These are phyloP conservation scores for Melastoma malabathricum DNA, from an alignment of 345 rosid genomes.

Conservation along the genomic window DNA sequence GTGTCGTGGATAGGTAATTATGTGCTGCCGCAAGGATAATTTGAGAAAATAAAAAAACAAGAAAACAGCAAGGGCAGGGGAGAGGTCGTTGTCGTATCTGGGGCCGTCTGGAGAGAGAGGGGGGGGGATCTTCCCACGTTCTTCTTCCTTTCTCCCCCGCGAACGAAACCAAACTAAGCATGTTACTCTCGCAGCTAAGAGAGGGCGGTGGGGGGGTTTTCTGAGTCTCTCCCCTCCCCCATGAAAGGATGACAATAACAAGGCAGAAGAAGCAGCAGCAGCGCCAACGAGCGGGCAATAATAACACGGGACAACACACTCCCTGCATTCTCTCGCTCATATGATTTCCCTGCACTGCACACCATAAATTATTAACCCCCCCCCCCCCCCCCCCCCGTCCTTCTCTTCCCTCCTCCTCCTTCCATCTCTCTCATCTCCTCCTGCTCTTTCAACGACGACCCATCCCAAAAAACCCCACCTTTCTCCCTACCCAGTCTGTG, in stretches of 20 bases:
- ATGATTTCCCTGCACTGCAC: neutral
- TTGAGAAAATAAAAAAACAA: neutral
- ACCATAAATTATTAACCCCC: neutral
- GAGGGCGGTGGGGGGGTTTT: too few relatives aligned
- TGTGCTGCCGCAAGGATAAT: neutral
- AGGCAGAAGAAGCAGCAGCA: too few relatives aligned
- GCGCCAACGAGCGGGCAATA: too few relatives aligned
- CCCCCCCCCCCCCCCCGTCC: neutral
- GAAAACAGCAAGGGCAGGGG: neutral
- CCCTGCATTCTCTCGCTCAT: neutral
- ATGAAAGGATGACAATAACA: too few relatives aligned
- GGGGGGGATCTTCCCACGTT: constrained; percentile 57
- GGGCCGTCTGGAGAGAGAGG: constrained; percentile 19
- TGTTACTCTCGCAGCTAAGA: too few relatives aligned
- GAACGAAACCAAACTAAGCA: neutral
- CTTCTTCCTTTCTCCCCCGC: constrained; percentile 4
- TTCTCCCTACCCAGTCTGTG: too few relatives aligned
- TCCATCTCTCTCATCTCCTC: too few relatives aligned
- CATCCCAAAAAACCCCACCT: too few relatives aligned
- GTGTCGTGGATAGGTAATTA: neutral
- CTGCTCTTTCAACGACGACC: too few relatives aligned
- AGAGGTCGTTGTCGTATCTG: constrained; percentile 16
- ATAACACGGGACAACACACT: too few relatives aligned
- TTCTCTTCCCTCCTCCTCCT: neutral
- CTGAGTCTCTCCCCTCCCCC: too few relatives aligned